Evolutionary conservation across 1,284 basidiomycete genomes (phyloP), one percentile per base, ranked within the genome.

Genomic region (Inonotus obliquus): DNA sequence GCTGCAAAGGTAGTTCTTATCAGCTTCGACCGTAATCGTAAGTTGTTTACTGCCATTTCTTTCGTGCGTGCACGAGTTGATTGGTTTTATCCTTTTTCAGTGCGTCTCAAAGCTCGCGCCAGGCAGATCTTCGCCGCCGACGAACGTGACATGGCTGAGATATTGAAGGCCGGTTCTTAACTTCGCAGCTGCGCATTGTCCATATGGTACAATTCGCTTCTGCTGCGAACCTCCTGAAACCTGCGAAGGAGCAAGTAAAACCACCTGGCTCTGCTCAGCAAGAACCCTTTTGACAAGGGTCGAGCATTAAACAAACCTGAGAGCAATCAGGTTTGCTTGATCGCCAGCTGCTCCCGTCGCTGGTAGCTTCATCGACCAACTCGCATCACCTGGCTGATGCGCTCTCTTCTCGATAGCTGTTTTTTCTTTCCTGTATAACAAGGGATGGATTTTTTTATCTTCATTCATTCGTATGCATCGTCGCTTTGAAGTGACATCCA

Each of bases 21-120:
- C 51, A 96, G 89, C 68, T 84, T 96, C 65, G 96, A 99, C 75
- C 86, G 95, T 37, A 97, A 96, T 82, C 73, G 90, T 92, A 68
- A 77, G 90, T 84, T 10, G n/a, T 58, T 57, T 53, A 59, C 48
- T 65, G 38, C 32, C 62, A n/a, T 56, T 54, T 56, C 53, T 19
- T 59, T 19, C 44, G 14, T 53, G 19, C 44, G 32, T 32, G 65
- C 56, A 69, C 59, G 62, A 70, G 29, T 68, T 66, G 17, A 44
- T 27, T 61, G 19, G 23, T 11, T 9, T 60, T 58, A 66, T 57
- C 52, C 45, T 55, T 56, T 59, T 62, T 63, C 69, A 90, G 87
- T 94, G 65, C 88, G 91, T 41, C 76, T 93, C 60, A 94, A 94
- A 71, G 89, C 91, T n/a, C 85, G 91, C 23, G 86, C 90, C 19